These are phyloP conservation scores for Phytophthora colocasiae DNA, from an alignment of 352 stramenopile genomes.

Conservation along the genomic window DNA sequence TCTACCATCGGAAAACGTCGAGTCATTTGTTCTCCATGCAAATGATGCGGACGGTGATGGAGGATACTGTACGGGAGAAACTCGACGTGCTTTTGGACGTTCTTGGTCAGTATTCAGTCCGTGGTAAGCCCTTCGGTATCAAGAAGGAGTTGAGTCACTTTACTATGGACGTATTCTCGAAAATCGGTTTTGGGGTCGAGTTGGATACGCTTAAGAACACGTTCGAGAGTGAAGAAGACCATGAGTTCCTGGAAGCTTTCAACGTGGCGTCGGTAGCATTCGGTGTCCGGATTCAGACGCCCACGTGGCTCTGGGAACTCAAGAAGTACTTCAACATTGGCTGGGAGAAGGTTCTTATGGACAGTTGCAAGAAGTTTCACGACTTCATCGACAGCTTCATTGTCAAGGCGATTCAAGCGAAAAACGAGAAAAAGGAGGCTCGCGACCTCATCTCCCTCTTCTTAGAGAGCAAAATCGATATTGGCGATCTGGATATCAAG, in stretches of 20 bases:
- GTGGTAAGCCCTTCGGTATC: constrained; percentile 19
- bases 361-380: constrained; percentile 9
- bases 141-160: constrained; percentile 26
- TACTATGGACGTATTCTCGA: constrained; percentile 14
- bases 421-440: background rate
- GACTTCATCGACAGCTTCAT: constrained; percentile 16
- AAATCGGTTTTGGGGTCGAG: constrained; percentile 7
- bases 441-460: constrained; percentile 9
- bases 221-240: constrained; percentile 7
- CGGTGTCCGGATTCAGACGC: constrained; percentile 7
- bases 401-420: background rate
- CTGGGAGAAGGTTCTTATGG: constrained; percentile 9
- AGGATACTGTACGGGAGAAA: constrained; percentile 28
- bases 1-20: constrained; percentile 9
- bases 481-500: constrained; percentile 3
- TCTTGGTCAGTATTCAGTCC: background rate
- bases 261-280: constrained; percentile 7
- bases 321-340: constrained; percentile 7
- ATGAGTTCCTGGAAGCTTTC: constrained; percentile 4
- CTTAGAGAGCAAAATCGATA: constrained; percentile 1
- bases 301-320: constrained; percentile 7
- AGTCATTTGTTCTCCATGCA: constrained; percentile 12
- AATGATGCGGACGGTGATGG: constrained; percentile 30
- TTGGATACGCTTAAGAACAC: constrained; percentile 9
- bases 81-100: constrained; percentile 10